Evolutionary conservation across 2,329 filamentous ascomycete species (phyloP).

Genomic region (Epicoccum sorghinum): DNA sequence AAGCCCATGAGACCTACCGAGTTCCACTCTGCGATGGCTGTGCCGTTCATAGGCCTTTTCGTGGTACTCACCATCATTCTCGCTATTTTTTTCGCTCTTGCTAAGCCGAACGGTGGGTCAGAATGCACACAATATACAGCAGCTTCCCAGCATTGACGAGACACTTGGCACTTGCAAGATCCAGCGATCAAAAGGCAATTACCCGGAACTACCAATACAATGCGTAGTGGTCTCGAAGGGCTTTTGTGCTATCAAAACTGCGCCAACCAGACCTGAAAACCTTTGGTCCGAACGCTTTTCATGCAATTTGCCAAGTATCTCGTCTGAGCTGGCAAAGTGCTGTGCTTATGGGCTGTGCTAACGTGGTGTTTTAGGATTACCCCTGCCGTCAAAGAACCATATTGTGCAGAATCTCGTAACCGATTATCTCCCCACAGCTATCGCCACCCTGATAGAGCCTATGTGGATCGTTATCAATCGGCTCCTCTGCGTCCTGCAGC

Average conservation of each 20-base stretch:
- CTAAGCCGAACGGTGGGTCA: neutral
- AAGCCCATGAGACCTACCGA: slow-evolving; percentile 28
- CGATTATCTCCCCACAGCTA: slow-evolving; percentile 59
- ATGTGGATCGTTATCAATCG: slow-evolving; percentile 62
- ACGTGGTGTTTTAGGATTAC: slow-evolving; percentile 40
- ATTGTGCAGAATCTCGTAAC: slow-evolving; percentile 49
- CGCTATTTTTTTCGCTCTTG: slow-evolving; percentile 17
- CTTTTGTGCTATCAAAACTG: no score
- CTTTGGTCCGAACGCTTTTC: no score
- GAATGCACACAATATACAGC: neutral
- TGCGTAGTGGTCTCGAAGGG: no score
- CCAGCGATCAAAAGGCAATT: no score
- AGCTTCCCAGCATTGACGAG: no score
- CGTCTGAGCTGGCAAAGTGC: no score
- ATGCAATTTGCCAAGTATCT: no score
- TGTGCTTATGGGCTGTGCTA: neutral
- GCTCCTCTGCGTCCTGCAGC: slow-evolving; percentile 59
- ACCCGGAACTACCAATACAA: no score
- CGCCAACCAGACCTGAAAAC: no score
- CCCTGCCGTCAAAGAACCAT: slow-evolving; percentile 42
- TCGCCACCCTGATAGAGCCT: slow-evolving; percentile 62
- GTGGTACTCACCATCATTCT: slow-evolving; percentile 17
- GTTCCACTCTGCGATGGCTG: slow-evolving; percentile 18
- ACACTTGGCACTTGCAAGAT: no score
- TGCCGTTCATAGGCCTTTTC: slow-evolving; percentile 22